Base-by-base conservation (phyloP, 495 filamentous ascomycete species). In the Aspergillus indologenus region DNA sequence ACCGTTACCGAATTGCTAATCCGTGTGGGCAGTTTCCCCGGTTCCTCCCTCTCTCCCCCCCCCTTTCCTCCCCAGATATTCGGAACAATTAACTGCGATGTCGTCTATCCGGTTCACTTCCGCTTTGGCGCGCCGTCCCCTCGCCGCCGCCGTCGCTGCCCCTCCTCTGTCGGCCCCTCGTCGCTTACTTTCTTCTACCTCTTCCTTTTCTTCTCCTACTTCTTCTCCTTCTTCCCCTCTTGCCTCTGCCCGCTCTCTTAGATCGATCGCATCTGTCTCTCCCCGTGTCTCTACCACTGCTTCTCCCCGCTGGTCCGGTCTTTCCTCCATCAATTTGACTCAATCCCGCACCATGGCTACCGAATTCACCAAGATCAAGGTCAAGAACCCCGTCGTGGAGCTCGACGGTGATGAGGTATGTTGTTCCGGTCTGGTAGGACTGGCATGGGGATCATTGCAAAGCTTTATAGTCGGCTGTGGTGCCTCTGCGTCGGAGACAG, bases 321-420 rank as follows among this genome's bases (percentile, higher is more conserved):
- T 68, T 56, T 67, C 66, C 43, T 60, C 68, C 18, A 44, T 70
- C 60, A 64, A 67, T 57, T 57, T 66, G 47, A 67, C 61, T 54
- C 73, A 77, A 72, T 61, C 60, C 64, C 76, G 76, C 74, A 78
- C 65, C 49, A 78, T 79, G 76, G 73, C 76, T 57, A 70, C 74
- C 62, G 73, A 77, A 61, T 63, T 52, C n/a, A 18, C 63, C 61
- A 96, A 96, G 86, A 97, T 97, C 81, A 90, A 94, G 81, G 92
- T 97, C 71, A 88, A 92, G 85, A 98, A 95, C 76, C 94, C 94
- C 59, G 85, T 98, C 68, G 94, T 98, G 74, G 90, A 93, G 75
- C 82, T 98, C 69, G 94, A 98, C 74, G 94, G 94, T 67, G 94
- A 98, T 81, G 94, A 98, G 79, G 78, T 81, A 76, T 57, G 76